Conservation (phyloP, 2,329 filamentous ascomycete genomes). For the Cladosporium phlei region DNA sequence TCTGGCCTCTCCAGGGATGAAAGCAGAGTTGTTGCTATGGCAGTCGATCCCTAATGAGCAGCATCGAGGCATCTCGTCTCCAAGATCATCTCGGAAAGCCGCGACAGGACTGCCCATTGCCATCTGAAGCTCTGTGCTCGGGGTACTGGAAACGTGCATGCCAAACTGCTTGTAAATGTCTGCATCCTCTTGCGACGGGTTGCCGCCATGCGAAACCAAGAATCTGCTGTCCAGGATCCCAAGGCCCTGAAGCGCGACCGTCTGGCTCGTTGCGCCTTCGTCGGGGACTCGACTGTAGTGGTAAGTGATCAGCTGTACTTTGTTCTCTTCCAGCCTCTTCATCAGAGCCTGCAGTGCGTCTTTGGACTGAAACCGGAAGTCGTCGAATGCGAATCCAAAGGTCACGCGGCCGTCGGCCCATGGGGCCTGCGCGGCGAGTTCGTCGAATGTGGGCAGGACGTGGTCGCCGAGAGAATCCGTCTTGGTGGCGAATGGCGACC, state of each 20-base stretch:
- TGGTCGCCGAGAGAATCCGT: slow-evolving; percentile 32
- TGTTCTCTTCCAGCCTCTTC: slow-evolving; percentile 31
- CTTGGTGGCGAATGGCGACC: slow-evolving; percentile 26
- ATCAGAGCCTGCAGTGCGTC: slow-evolving; percentile 38
- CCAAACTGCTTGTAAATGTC: slow-evolving; percentile 31
- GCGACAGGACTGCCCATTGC: slow-evolving; percentile 34
- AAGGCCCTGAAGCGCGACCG: slow-evolving; percentile 28
- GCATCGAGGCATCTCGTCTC: slow-evolving; percentile 21
- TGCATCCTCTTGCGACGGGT: slow-evolving; percentile 33
- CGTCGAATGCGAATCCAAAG: slow-evolving; percentile 44
- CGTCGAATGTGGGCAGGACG: slow-evolving; percentile 35
- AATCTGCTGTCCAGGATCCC: slow-evolving; percentile 40
- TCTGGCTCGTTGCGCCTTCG: slow-evolving; percentile 30
- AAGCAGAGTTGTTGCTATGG: slow-evolving; percentile 29
- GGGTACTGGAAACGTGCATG: slow-evolving; percentile 42
- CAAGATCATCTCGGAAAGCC: slow-evolving; percentile 30
- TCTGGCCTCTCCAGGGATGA: slow-evolving; percentile 34
- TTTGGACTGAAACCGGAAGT: slow-evolving; percentile 34
- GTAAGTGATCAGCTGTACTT: slow-evolving; percentile 40
- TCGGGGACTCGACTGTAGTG: slow-evolving; percentile 10
- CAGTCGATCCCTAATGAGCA: slow-evolving; percentile 35
- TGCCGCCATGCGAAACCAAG: slow-evolving; percentile 40
- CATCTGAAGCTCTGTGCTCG: slow-evolving; percentile 51
- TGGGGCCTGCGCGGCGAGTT: slow-evolving; percentile 31
- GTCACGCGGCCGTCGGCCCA: slow-evolving; percentile 35